These are phyloP conservation scores for Silene vulgaris DNA, from an alignment of 179 eudicot species.

Conservation along the genomic window DNA sequence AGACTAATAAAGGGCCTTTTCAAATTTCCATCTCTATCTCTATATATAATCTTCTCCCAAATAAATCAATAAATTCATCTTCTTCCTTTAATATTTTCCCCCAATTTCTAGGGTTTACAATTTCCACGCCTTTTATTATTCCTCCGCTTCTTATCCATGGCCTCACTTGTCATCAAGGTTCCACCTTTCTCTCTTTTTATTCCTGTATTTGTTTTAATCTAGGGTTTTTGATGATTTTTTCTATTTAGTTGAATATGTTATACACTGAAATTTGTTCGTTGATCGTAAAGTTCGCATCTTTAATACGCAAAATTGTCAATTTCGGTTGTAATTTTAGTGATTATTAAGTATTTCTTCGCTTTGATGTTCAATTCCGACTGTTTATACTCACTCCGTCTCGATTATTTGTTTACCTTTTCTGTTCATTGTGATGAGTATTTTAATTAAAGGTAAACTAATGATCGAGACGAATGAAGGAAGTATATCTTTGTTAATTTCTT, in stretches of 20 bases:
- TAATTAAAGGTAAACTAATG: no score
- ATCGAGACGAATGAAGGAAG: neutral
- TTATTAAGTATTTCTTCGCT: neutral
- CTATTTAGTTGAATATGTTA: no score
- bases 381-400: no score
- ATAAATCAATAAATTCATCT: neutral
- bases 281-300: neutral
- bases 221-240: neutral
- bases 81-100: neutral
- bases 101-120: neutral
- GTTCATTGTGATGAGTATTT: no score
- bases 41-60: no score
- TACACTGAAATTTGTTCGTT: neutral
- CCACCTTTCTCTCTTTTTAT: neutral
- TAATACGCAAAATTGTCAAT: neutral
- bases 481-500: neutral
- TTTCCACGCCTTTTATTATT: slow-evolving; percentile 13
- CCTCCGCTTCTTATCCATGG: slow-evolving; percentile 29
- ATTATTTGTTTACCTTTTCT: no score
- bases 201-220: neutral
- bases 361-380: neutral
- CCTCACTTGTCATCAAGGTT: slow-evolving; percentile 47
- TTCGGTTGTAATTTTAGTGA: neutral
- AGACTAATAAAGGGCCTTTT: no score
- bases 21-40: no score